Evolutionary conservation across 1,284 basidiomycete species (phyloP).

Genomic region (Apiotrichum gracile): DNA sequence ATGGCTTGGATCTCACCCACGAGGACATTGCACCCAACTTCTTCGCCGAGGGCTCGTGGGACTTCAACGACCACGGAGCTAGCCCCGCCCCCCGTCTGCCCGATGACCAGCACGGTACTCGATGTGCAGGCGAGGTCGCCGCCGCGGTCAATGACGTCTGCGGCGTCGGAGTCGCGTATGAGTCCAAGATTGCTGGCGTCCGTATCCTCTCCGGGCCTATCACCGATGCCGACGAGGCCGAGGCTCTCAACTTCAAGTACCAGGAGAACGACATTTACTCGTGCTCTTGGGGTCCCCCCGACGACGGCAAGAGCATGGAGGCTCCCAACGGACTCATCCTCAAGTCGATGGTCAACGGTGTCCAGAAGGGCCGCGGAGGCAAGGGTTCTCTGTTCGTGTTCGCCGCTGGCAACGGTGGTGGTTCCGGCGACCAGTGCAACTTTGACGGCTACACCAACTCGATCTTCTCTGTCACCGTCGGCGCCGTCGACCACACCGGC

Average conservation of each 20-base stretch:
- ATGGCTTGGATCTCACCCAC: constrained; percentile 87
- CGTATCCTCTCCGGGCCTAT: constrained; percentile 96
- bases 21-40: constrained; percentile 81
- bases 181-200: constrained; percentile 84
- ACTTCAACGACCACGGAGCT: constrained; percentile 90
- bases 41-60: constrained; percentile 86
- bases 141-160: constrained; percentile 81
- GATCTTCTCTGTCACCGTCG: constrained; percentile 93
- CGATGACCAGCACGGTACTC: constrained; percentile 95
- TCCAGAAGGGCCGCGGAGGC: constrained; percentile 82
- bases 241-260: constrained; percentile 84
- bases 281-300: constrained; percentile 97
- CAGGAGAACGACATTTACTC: constrained; percentile 90
- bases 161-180: constrained; percentile 89
- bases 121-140: constrained; percentile 97
- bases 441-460: constrained; percentile 99
- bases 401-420: constrained; percentile 94
- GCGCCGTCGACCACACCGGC: constrained; percentile 86
- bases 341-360: constrained; percentile 91
- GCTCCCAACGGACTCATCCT: constrained; percentile 85
- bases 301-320: constrained; percentile 93
- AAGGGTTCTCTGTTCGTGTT: constrained; percentile 96
- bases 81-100: constrained; percentile 80
- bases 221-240: constrained; percentile 95
- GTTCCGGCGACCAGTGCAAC: constrained; percentile 92